These are phyloP conservation scores for Mycena vulgaris DNA, from an alignment of 768 basidiomycete genomes.

Conservation along the genomic window DNA sequence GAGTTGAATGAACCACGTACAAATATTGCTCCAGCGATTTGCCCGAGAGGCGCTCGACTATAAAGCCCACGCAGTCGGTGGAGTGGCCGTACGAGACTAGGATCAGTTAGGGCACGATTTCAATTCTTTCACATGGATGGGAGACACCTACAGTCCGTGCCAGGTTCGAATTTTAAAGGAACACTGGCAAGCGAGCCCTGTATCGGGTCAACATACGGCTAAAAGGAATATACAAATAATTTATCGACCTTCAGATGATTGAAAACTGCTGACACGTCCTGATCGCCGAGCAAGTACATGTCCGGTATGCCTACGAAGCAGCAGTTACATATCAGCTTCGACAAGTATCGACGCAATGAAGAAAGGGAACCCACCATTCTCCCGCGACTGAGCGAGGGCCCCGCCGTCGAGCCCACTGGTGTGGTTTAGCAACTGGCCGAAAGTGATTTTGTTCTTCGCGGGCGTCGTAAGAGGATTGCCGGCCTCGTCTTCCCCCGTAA, in stretches of 20 bases:
- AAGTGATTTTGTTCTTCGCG: constrained; percentile 41
- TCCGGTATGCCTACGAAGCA: no score
- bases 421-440: constrained; percentile 50
- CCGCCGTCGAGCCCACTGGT: constrained; percentile 49
- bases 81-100: constrained; percentile 47
- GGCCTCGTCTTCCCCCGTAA: constrained; percentile 36
- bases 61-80: constrained; percentile 45
- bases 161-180: constrained; percentile 48
- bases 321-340: no score
- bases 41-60: constrained; percentile 45
- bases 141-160: constrained; percentile 47
- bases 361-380: no score
- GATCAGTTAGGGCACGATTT: no score
- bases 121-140: no score
- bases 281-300: no score
- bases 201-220: no score
- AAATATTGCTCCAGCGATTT: constrained; percentile 47
- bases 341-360: no score
- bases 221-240: no score
- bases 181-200: constrained; percentile 44
- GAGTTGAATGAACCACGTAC: no score
- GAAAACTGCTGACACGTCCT: constrained; percentile 16
- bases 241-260: neutral
- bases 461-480: constrained; percentile 34
- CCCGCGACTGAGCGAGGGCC: no score